Base-by-base conservation (phyloP, 2,329 filamentous ascomycete genomes). In the Clonostachys rhizophaga region DNA sequence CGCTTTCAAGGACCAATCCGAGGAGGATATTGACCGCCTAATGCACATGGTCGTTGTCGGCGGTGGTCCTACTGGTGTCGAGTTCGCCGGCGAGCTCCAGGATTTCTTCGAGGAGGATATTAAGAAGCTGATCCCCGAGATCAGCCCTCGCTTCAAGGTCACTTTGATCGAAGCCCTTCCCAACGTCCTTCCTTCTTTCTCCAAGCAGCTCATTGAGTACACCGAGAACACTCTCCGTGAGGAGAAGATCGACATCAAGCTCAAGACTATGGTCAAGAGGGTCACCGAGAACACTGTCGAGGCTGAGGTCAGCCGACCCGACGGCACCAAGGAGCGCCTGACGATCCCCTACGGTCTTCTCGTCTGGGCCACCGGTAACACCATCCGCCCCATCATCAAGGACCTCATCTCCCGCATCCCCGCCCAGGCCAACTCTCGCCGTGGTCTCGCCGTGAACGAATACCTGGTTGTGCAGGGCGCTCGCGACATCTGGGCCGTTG, bases 101-200 rank as follows among this genome's bases (percentile, higher is more conserved):
- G 94, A 99, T 69, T 99, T 99, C 76, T 97, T 99, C 76, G 90
- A 96, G 70, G 85, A 95, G 59, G 94, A 99, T 70, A 86, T 99
- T 69, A 91, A 89, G 80, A 97, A 96, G 76, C 91, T 95, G 81
- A 87, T 99, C 55, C 95, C 95, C 42, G 91, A 96, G 52, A 96
- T 99, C 69, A 84, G 86, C 67, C 84, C 91, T 61, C 89, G 91
- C 70, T 97, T 99, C 84, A 89, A 91, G 69, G 92, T 99, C 54
- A 99, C 94, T 49, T 84, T 99, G 43, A 92, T 99, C 55, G 94
- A 99, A 75, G 94, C 94, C 51, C 83, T 99, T 34, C 94, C 94
- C 59, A 96, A 95, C 68, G 91, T 96, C 45, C 81, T 99, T 55
- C 94, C 94, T 60, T 95, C 91, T 79, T 99, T 99, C 80, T 96